Conservation (phyloP, 306 rosid species). For the Quercus alba region DNA sequence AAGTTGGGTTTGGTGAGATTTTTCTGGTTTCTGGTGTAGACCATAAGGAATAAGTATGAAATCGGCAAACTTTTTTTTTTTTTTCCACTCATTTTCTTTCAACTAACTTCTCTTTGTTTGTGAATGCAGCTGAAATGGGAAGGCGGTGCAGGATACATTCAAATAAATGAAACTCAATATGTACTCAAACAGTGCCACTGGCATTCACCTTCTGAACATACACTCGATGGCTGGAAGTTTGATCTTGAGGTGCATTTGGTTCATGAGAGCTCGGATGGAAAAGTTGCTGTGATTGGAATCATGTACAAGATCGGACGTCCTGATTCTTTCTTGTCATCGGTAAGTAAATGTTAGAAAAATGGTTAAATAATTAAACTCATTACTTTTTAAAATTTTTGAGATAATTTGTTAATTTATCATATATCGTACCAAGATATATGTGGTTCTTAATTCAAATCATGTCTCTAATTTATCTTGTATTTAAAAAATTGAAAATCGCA, state of each 20-base stretch:
- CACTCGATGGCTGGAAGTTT: constrained; percentile 45
- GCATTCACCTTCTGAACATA: constrained; percentile 84
- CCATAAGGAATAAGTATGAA: not conserved
- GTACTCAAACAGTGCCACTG: constrained; percentile 64
- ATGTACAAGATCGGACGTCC: constrained; percentile 45
- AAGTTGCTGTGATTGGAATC: constrained; percentile 53
- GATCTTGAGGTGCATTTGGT: constrained; percentile 71
- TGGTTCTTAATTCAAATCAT: not conserved
- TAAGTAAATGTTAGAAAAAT: constrained; percentile 2
- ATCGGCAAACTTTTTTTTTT: not conserved
- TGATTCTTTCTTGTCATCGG: constrained; percentile 52
- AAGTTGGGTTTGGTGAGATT: not conserved
- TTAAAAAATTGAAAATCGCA: too few species aligned
- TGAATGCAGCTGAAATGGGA: constrained; percentile 47
- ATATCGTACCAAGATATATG: too few species aligned
- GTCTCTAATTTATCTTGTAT: too few species aligned
- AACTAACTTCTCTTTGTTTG: not conserved
- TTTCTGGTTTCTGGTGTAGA: not conserved
- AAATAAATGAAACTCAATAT: constrained; percentile 48
- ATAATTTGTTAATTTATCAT: too few species aligned
- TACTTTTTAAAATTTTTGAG: too few species aligned
- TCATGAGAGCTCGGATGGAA: constrained; percentile 47
- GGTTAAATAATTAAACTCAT: too few species aligned
- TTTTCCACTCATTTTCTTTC: not conserved
- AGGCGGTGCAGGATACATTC: constrained; percentile 40